These are phyloP conservation scores for Pleurotus platypus DNA, from an alignment of 768 basidiomycete genomes.

Conservation along the genomic window DNA sequence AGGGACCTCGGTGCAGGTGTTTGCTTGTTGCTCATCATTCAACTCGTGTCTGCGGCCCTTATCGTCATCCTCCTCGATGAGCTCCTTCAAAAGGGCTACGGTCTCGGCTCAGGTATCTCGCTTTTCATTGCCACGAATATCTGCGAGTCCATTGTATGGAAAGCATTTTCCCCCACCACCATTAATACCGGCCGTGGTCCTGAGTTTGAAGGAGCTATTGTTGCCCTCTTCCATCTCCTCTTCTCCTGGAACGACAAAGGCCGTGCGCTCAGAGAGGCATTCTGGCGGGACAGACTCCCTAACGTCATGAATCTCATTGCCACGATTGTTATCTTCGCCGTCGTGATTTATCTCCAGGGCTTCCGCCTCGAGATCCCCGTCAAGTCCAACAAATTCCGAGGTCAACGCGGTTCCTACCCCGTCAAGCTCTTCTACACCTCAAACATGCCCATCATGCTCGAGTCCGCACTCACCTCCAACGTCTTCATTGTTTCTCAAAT, in stretches of 20 bases:
- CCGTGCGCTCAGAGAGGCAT: conserved; percentile 93
- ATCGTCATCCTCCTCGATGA: conserved; percentile 99
- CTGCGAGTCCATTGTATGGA: conserved; percentile 99
- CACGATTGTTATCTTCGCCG: conserved; percentile 87
- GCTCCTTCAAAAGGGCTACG: conserved; percentile 98
- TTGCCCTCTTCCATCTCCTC: conserved; percentile 93
- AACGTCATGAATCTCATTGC: conserved; percentile 98
- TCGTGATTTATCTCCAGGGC: conserved; percentile 97
- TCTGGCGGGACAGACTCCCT: conserved; percentile 95
- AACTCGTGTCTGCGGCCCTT: conserved; percentile 88
- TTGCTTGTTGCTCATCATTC: conserved; percentile 94
- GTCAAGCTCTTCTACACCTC: conserved; percentile 98
- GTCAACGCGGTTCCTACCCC: conserved; percentile 94
- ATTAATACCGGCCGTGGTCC: conserved; percentile 97
- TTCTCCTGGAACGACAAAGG: conserved; percentile 99
- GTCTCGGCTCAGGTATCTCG: conserved; percentile 97
- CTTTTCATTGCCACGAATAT: conserved; percentile 99
- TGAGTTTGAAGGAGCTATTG: conserved; percentile 96
- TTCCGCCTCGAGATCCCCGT: conserved; percentile 99
- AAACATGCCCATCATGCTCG: conserved; percentile 99
- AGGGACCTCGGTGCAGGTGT: conserved; percentile 93
- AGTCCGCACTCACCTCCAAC: conserved; percentile 88
- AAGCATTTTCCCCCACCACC: conserved; percentile 97
- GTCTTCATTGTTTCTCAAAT: conserved; percentile 97
- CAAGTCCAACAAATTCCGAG: conserved; percentile 93